Evolutionary conservation across 2,329 filamentous ascomycete species (phyloP), one percentile per base, ranked within the genome.

Genomic region (Scleromitrula shiraiana): DNA sequence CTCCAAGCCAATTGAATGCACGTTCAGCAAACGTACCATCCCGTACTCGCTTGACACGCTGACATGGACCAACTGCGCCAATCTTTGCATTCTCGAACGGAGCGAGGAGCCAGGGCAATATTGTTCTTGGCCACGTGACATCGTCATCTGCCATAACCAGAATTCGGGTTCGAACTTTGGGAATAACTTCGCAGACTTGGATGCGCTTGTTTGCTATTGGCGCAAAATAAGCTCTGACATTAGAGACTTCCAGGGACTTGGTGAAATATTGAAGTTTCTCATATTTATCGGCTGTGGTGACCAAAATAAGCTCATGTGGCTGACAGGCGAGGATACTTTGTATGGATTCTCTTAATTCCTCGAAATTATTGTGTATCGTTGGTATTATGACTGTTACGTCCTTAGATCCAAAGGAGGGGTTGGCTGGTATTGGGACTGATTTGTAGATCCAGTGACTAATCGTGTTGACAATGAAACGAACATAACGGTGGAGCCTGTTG

Each of bases 141-240:
- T 97, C 91, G 67, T 97, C 91, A 64, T 97, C 91, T 22, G 90
- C 89, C 72, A 97, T 88, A 59, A 97, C 78, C 30, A 88, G 95
- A 63, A 97, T 89, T 43, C 76, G 71, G 0, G 91, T 96, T 56
- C 73, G 75, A 50, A 96, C 88, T 57, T 88, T 78, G 17, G 90
- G 89, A 40, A 97, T 86, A 3, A 89, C 91, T 63, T 88, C 80
- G 66, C 88, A 94, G 64, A 97, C 89, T 67, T 97, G 91, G 17
- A 91, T 80, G 47, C 91, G 85, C 73, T 97, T 97, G 72, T 97
- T 97, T 58, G 91, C 89, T 63, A 95, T 90, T 52, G 78, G 75
- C 24, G 89, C 86, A 54, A 78, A 83, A 56, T 91, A 74, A 36
- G 95, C 82, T 48, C 80, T 77, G 56, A 95, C 80, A 54, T 78